Evolutionary conservation across 2,329 filamentous ascomycete species (phyloP).

Genomic region (Neopestalotiopsis sp.): DNA sequence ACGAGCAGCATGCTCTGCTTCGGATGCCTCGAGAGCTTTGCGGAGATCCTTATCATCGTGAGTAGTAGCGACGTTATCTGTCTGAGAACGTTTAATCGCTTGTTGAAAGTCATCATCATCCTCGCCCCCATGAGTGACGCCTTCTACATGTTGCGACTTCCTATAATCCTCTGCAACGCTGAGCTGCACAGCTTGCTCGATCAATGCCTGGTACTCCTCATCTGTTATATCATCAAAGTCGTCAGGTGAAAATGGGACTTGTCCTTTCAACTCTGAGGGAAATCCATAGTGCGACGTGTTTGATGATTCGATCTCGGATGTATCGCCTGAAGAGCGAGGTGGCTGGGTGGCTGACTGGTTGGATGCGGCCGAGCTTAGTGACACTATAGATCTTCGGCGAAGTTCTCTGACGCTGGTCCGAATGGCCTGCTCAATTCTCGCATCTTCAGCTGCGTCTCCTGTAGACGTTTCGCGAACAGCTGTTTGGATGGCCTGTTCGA

Average conservation of each 20-base stretch:
- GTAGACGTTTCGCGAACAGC: slow-evolving; percentile 74
- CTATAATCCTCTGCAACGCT: slow-evolving; percentile 47
- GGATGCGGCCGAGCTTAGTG: slow-evolving; percentile 21
- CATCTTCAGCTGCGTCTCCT: slow-evolving; percentile 73
- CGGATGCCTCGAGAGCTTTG: slow-evolving; percentile 47
- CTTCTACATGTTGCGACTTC: slow-evolving; percentile 27
- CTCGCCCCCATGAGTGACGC: slow-evolving; percentile 27
- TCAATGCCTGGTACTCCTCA: slow-evolving; percentile 61
- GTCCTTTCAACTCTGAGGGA: slow-evolving; percentile 29
- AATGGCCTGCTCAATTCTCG: slow-evolving; percentile 74
- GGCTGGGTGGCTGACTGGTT: not conserved
- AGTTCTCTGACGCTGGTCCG: slow-evolving; percentile 71
- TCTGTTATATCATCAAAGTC: slow-evolving; percentile 55
- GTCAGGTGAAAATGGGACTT: slow-evolving; percentile 31
- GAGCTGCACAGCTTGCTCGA: slow-evolving; percentile 61
- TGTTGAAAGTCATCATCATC: slow-evolving; percentile 28
- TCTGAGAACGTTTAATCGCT: slow-evolving; percentile 31
- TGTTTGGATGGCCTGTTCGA: slow-evolving; percentile 74
- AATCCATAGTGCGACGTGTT: slow-evolving; percentile 24
- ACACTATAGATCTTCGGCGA: slow-evolving; percentile 33
- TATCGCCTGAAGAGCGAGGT: not conserved
- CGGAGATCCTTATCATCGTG: slow-evolving; percentile 45
- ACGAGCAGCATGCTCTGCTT: slow-evolving; percentile 28
- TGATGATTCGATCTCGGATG: not conserved
- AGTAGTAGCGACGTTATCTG: slow-evolving; percentile 27